Percentiles rank a stretch among this genome's conserved stretches.
Evolutionary conservation across 805 yeast species (phyloP).

Genomic region (Ogataea siamensis): DNA sequence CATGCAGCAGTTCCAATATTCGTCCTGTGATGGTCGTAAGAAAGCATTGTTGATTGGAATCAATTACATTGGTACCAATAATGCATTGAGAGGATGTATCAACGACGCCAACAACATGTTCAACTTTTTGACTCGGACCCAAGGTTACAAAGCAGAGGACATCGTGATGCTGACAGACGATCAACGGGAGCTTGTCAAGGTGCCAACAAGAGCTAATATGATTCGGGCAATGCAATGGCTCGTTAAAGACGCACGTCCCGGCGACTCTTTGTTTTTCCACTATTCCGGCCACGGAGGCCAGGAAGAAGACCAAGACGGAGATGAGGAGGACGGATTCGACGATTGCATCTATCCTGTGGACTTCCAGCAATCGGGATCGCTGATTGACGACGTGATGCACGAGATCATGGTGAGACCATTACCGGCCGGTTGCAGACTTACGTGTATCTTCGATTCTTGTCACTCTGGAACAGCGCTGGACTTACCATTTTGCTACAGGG

Average conservation of each 20-base stretch:
- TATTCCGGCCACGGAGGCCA: conserved; percentile 89
- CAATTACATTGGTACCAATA: conserved; percentile 66
- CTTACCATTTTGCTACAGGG: conserved; percentile 68
- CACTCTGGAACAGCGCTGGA: conserved; percentile 85
- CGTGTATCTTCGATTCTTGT: conserved; percentile 81
- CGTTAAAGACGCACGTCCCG: conserved; percentile 66
- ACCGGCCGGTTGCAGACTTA: conserved; percentile 70
- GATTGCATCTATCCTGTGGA: conserved; percentile 39
- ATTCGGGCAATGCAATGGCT: conserved; percentile 81
- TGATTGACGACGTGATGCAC: conserved; percentile 75
- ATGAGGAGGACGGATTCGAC: conserved; percentile 37
- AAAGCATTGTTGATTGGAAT: conserved; percentile 79
- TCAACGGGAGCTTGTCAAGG: conserved; percentile 39
- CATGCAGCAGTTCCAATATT: conserved; percentile 44
- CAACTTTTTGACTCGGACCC: conserved; percentile 32
- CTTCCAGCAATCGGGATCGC: conserved; percentile 61
- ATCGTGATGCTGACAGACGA: conserved; percentile 64
- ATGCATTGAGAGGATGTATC: conserved; percentile 71
- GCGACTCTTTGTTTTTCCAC: conserved; percentile 78
- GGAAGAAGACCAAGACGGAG: conserved; percentile 51
- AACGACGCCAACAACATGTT: conserved; percentile 66
- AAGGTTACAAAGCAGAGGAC: conserved; percentile 52
- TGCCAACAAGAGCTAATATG: conserved; percentile 71
- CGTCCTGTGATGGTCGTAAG: conserved; percentile 66
- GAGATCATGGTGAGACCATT: conserved; percentile 66